Conservation (phyloP, 768 basidiomycete genomes). For the Trichaptum fuscoviolaceum region DNA sequence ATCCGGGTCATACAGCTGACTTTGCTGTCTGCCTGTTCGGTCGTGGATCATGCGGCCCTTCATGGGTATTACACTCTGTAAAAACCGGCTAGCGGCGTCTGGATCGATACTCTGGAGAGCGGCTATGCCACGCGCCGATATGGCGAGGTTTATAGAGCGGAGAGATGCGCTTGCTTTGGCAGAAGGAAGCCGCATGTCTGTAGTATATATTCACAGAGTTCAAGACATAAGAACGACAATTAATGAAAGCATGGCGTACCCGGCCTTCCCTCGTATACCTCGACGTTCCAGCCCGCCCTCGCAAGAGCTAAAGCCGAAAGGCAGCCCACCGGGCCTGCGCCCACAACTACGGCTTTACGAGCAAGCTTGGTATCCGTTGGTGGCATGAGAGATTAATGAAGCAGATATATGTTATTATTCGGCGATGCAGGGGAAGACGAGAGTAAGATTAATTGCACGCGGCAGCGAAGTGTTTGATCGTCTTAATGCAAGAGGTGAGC, state of each 20-base stretch:
- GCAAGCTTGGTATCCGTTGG: conserved; percentile 2
- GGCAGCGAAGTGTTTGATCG: not conserved
- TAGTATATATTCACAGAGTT: conserved; percentile 9
- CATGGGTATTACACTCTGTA: conserved; percentile 87
- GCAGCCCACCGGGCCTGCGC: conserved; percentile 94
- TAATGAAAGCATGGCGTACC: conserved; percentile 37
- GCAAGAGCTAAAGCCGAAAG: conserved; percentile 83
- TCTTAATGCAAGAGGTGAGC: not conserved
- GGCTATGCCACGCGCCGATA: conserved; percentile 88
- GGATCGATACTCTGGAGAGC: conserved; percentile 81
- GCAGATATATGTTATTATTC: not conserved
- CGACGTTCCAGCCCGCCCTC: conserved; percentile 80
- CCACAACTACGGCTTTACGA: conserved; percentile 62
- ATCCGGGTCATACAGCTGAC: conserved; percentile 83
- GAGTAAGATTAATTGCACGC: not conserved
- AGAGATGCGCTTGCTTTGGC: conserved; percentile 63
- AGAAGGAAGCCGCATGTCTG: conserved; percentile 71
- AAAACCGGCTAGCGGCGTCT: conserved; percentile 59
- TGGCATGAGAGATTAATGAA: not conserved
- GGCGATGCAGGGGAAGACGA: not conserved
- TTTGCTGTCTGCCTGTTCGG: conserved; percentile 61
- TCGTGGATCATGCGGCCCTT: conserved; percentile 93
- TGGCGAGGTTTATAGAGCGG: conserved; percentile 94
- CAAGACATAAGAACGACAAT: conserved; percentile 10
- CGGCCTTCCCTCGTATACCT: conserved; percentile 73